These are phyloP conservation scores for Platanthera guangdongensis DNA, from an alignment of 106 monocot species.

Conservation along the genomic window DNA sequence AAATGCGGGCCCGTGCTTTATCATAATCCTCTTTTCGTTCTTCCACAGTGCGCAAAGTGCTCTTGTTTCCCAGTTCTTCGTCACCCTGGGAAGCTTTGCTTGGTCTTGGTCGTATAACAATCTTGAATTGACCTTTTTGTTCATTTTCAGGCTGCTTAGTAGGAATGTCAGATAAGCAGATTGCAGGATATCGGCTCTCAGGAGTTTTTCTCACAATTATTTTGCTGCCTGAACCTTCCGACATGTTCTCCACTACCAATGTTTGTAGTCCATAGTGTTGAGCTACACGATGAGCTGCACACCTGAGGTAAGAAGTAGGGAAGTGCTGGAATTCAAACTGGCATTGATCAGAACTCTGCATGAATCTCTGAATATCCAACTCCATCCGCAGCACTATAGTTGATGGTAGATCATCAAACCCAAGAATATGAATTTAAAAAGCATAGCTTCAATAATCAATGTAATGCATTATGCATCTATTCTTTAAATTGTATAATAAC, in stretches of 20 bases:
- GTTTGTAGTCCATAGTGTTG: slow-evolving; percentile 89
- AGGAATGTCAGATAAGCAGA: slow-evolving; percentile 60
- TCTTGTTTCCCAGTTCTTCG: slow-evolving; percentile 15
- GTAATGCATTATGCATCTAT: slow-evolving; percentile 2
- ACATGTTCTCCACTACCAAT: slow-evolving; percentile 39
- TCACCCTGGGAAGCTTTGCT: slow-evolving; percentile 27
- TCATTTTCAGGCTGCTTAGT: slow-evolving; percentile 41
- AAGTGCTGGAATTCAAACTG: slow-evolving; percentile 92
- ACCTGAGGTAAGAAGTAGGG: slow-evolving; percentile 79
- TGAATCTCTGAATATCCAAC: slow-evolving; percentile 81
- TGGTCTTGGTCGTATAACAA: slow-evolving; percentile 60
- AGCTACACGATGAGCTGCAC: slow-evolving; percentile 92
- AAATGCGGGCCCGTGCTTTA: slow-evolving; percentile 71
- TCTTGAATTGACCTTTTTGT: slow-evolving; percentile 40
- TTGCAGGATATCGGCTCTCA: slow-evolving; percentile 44
- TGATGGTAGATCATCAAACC: background rate
- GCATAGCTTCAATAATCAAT: background rate
- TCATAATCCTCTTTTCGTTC: slow-evolving; percentile 78
- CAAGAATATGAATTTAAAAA: background rate
- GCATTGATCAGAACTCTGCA: slow-evolving; percentile 52
- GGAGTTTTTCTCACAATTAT: slow-evolving; percentile 70
- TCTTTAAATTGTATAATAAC: background rate
- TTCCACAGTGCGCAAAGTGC: slow-evolving; percentile 54
- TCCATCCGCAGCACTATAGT: slow-evolving; percentile 89
- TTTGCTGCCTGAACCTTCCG: slow-evolving; percentile 40